Percentiles rank a stretch among this genome's conserved stretches.
Evolutionary conservation across 2,329 filamentous ascomycete genomes (phyloP).

Genomic region (Rutstroemia sp.): DNA sequence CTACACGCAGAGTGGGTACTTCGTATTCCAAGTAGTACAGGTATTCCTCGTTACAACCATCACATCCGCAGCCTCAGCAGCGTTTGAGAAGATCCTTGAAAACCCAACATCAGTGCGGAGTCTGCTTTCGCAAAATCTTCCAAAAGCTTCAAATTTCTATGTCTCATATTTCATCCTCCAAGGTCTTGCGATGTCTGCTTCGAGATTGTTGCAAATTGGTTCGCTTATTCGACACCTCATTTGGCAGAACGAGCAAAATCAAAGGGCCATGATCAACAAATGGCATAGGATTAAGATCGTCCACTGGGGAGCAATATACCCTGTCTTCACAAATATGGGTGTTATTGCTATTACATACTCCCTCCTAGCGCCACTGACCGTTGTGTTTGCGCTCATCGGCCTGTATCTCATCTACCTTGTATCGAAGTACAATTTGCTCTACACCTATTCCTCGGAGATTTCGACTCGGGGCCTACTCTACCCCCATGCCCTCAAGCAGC

Average conservation of each 20-base stretch:
- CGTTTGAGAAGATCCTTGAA: conserved; percentile 42
- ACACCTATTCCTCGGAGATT: conserved; percentile 51
- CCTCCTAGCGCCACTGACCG: conserved; percentile 57
- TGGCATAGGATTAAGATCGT: conserved; percentile 46
- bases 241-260: conserved; percentile 52
- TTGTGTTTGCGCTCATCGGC: conserved; percentile 56
- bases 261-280: conserved; percentile 50
- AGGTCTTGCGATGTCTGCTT: conserved; percentile 53
- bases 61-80: conserved; percentile 51
- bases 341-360: conserved; percentile 54
- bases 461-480: conserved; percentile 61
- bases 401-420: conserved; percentile 56
- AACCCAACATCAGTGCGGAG: conserved; percentile 40
- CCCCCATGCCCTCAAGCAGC: conserved; percentile 54
- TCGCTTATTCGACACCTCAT: conserved; percentile 51
- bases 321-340: conserved; percentile 38
- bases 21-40: conserved; percentile 55
- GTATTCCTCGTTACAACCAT: conserved; percentile 63
- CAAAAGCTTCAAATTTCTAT: conserved; percentile 60
- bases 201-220: conserved; percentile 49
- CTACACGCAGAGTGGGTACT: conserved; percentile 57
- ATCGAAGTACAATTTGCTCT: conserved; percentile 59
- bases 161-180: conserved; percentile 62
- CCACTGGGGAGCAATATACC: conserved; percentile 53
- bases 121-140: conserved; percentile 49